A percentile compares a stretch with the other conserved stretches of the same genome.
Conservation (phyloP, 1,139 yeast species). For the Debaryomycetaceae sp. region DNA sequence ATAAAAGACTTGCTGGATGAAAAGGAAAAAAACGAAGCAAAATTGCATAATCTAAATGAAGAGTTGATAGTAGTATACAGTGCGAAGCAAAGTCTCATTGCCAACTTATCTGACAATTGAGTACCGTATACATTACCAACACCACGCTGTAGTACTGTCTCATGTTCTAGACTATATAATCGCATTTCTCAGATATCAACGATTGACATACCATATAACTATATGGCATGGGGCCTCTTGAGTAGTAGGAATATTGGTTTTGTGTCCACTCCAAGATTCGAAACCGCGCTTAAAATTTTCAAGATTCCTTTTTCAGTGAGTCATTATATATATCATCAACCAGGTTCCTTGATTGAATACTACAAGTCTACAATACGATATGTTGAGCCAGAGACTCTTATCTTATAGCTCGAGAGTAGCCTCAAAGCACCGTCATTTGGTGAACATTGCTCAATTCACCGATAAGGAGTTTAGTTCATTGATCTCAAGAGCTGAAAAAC, state of each 20-base stretch:
- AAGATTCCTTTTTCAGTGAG: conserved; percentile 21
- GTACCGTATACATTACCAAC: no score
- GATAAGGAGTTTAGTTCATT: conserved; percentile 65
- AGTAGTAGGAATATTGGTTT: no score
- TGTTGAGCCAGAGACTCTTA: conserved; percentile 5
- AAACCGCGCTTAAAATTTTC: conserved; percentile 20
- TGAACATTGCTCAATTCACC: conserved; percentile 73
- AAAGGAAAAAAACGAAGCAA: background rate
- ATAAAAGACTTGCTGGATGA: background rate
- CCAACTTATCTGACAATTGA: no score
- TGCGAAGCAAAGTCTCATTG: no score
- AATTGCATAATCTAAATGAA: background rate
- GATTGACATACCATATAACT: no score
- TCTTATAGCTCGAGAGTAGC: conserved; percentile 2
- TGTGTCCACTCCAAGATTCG: conserved; percentile 8
- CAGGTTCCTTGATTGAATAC: no score
- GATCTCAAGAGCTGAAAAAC: conserved; percentile 64
- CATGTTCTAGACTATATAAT: no score
- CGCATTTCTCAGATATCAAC: no score
- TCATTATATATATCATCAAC: conserved; percentile 15
- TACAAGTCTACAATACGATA: no score
- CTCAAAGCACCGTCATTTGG: conserved; percentile 60
- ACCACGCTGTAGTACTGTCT: no score
- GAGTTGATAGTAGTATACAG: background rate
- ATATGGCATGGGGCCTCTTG: no score